Evolutionary conservation across 2,329 filamentous ascomycete species (phyloP).

Genomic region (Fusarium cicatricum): DNA sequence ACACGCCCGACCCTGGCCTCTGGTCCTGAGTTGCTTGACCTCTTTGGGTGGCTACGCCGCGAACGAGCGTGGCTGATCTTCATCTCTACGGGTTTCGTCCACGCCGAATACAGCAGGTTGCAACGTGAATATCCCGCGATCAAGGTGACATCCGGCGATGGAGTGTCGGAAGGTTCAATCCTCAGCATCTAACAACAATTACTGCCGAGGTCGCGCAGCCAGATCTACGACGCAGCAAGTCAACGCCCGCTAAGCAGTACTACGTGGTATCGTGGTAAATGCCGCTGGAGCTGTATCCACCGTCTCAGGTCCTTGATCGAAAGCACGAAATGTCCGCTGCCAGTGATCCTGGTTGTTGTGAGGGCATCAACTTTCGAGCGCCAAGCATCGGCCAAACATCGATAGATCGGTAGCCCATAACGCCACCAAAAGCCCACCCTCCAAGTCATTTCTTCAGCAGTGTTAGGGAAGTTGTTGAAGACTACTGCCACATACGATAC

Average conservation of each 20-base stretch:
- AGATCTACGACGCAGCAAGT: slow-evolving; percentile 20
- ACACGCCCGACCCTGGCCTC: slow-evolving; percentile 18
- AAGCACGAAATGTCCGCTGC: slow-evolving; percentile 17
- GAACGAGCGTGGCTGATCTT: slow-evolving; percentile 33
- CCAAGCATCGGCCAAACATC: slow-evolving; percentile 18
- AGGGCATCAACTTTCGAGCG: slow-evolving; percentile 3
- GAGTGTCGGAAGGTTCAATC: slow-evolving; percentile 7
- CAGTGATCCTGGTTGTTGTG: neutral
- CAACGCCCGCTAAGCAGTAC: slow-evolving; percentile 15
- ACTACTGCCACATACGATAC: neutral
- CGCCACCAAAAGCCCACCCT: slow-evolving; percentile 22
- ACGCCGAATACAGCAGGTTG: slow-evolving; percentile 32
- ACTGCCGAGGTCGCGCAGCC: slow-evolving; percentile 6
- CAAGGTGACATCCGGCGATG: slow-evolving; percentile 10
- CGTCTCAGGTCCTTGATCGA: slow-evolving; percentile 39
- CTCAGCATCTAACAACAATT: neutral
- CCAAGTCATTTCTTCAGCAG: neutral
- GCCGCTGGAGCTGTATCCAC: slow-evolving; percentile 26
- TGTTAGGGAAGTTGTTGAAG: neutral
- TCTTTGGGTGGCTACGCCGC: slow-evolving; percentile 26
- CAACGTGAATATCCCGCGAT: slow-evolving; percentile 3
- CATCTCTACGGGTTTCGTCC: slow-evolving; percentile 21
- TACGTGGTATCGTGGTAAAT: too few relatives aligned
- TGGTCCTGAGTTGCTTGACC: slow-evolving; percentile 17
- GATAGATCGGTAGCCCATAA: slow-evolving; percentile 17